These are phyloP conservation scores for Tetrapisispora namnaoensis DNA, from an alignment of 805 yeast species.

Conservation along the genomic window DNA sequence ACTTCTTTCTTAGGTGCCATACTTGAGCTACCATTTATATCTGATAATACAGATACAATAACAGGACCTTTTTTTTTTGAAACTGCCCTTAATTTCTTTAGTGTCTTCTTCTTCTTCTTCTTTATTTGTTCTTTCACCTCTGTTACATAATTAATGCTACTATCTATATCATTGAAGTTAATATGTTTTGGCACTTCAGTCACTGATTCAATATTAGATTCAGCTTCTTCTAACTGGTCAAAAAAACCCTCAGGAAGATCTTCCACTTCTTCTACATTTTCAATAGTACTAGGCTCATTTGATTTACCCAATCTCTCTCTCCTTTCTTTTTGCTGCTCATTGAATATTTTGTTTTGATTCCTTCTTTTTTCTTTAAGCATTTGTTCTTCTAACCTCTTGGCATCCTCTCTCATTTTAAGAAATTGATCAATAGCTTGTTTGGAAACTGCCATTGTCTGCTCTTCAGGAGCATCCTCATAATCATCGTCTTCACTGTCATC, in stretches of 20 bases:
- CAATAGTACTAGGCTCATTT: slow-evolving; percentile 6
- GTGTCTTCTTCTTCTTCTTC: slow-evolving; percentile 26
- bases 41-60: slow-evolving; percentile 29
- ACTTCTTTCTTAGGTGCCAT: slow-evolving; percentile 26
- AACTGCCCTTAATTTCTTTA: slow-evolving; percentile 25
- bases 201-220: slow-evolving; percentile 7
- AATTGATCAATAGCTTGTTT: slow-evolving; percentile 17
- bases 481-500: slow-evolving; percentile 21
- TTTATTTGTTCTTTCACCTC: slow-evolving; percentile 11
- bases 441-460: slow-evolving; percentile 31
- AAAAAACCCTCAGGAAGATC: slow-evolving; percentile 34
- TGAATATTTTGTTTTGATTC: slow-evolving; percentile 19
- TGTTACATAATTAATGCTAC: slow-evolving; percentile 10
- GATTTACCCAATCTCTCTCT: slow-evolving; percentile 14
- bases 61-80: slow-evolving; percentile 34
- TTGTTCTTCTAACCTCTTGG: slow-evolving; percentile 17
- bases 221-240: slow-evolving; percentile 21
- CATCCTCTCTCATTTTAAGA: slow-evolving; percentile 21
- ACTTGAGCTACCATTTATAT: slow-evolving; percentile 6
- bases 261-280: slow-evolving; percentile 25
- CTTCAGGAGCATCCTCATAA: slow-evolving; percentile 44
- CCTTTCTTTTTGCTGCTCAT: slow-evolving; percentile 28
- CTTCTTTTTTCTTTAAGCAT: slow-evolving; percentile 28
- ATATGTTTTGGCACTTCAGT: slow-evolving; percentile 25
- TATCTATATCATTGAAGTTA: slow-evolving; percentile 26